Percentiles rank a stretch among this genome's conserved stretches.
Conservation (phyloP, 2,329 filamentous ascomycete genomes). For the Alternaria alternata region DNA sequence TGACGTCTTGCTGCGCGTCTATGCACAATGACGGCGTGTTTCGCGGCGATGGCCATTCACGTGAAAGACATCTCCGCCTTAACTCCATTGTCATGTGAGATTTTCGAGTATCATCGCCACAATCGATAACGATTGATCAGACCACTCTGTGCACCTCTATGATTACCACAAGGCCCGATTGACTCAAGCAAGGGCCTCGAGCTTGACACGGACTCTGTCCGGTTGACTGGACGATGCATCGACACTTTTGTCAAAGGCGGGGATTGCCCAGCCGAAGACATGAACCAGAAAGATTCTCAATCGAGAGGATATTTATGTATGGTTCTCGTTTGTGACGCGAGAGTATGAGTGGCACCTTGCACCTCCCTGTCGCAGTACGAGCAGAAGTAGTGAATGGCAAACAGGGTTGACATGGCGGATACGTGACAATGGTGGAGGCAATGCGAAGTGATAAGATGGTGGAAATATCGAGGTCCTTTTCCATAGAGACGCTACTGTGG, state of each 20-base stretch:
- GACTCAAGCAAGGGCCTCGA: constrained; percentile 7
- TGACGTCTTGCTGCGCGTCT: constrained; percentile 24
- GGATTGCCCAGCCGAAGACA: neutral
- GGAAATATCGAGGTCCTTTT: neutral
- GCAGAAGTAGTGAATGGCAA: neutral
- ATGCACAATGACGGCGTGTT: constrained; percentile 43
- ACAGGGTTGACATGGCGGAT: no score
- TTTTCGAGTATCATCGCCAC: constrained; percentile 23
- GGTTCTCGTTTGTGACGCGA: neutral
- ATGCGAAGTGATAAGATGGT: no score
- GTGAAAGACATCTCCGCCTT: constrained; percentile 32
- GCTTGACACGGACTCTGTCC: neutral
- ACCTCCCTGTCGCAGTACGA: neutral
- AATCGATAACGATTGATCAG: constrained; percentile 28
- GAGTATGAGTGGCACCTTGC: neutral
- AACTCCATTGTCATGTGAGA: constrained; percentile 33
- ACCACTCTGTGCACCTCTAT: constrained; percentile 16
- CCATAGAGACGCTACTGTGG: no score
- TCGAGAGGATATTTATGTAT: neutral
- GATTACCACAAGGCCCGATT: constrained; percentile 20
- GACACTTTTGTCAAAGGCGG: neutral
- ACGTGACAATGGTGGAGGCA: neutral
- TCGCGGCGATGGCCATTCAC: constrained; percentile 23
- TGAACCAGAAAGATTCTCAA: neutral
- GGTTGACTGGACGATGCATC: constrained; percentile 2